Conservation (phyloP, 306 rosid species). For the Trifolium fragiferum region DNA sequence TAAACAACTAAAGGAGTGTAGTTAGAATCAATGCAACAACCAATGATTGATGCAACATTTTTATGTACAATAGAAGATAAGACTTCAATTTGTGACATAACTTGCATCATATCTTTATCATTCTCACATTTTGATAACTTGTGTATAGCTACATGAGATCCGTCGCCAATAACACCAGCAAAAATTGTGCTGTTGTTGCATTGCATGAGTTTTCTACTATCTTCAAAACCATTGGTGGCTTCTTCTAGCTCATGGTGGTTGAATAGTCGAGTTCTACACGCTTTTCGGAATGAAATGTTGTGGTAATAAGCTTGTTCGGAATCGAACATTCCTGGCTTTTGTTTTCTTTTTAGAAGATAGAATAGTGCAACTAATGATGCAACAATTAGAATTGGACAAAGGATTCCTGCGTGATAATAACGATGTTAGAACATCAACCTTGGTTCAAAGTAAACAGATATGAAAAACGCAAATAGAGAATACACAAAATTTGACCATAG, state of each 20-base stretch:
- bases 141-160: conserved; percentile 79
- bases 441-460: not conserved
- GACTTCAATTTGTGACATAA: conserved; percentile 75
- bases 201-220: conserved; percentile 58
- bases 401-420: conserved; percentile 68
- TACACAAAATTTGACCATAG: not conserved
- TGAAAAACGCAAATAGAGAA: not conserved
- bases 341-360: conserved; percentile 62
- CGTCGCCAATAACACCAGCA: conserved; percentile 73
- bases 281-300: conserved; percentile 63
- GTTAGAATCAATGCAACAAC: conserved; percentile 76
- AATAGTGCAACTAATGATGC: conserved; percentile 69
- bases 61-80: conserved; percentile 62
- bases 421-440: not conserved
- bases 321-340: conserved; percentile 53
- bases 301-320: conserved; percentile 56
- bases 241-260: conserved; percentile 70
- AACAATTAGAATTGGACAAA: conserved; percentile 69
- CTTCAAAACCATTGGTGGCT: conserved; percentile 75
- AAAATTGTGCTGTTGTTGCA: conserved; percentile 60
- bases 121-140: conserved; percentile 61
- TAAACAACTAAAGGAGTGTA: conserved; percentile 69
- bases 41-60: conserved; percentile 67
- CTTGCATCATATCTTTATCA: conserved; percentile 63
- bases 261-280: conserved; percentile 68